Percentiles rank a stretch among this genome's conserved stretches.
Evolutionary conservation across 352 stramenopile genomes (phyloP).

Genomic region (Globisporangium solare): DNA sequence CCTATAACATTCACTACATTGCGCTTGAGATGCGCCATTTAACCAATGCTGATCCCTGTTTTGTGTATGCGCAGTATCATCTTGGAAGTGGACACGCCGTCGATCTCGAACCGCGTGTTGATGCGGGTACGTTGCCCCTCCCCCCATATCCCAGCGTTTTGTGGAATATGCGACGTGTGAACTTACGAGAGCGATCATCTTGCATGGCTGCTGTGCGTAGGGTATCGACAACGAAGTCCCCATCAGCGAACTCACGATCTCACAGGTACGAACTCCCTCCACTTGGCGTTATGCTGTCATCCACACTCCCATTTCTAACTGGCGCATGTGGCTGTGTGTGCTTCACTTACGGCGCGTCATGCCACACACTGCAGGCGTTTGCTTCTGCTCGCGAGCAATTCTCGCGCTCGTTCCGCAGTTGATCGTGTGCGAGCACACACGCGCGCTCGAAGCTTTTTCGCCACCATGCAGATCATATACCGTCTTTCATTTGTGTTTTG

Average conservation of each 20-base stretch:
- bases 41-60: not conserved
- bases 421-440: not conserved
- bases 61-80: slow-evolving; percentile 56
- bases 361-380: slow-evolving; percentile 45
- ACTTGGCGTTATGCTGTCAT: not conserved
- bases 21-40: not conserved
- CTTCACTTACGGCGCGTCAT: not conserved
- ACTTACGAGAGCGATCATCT: not conserved
- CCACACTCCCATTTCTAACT: not conserved
- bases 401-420: slow-evolving; percentile 86
- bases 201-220: slow-evolving; percentile 23
- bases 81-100: slow-evolving; percentile 83
- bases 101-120: slow-evolving; percentile 88
- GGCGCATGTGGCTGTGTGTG: too few species aligned
- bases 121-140: slow-evolving; percentile 68
- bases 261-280: slow-evolving; percentile 37
- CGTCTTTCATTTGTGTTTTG: slow-evolving; percentile 3
- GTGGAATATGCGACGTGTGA: not conserved
- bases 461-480: not conserved
- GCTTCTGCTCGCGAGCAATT: slow-evolving; percentile 84
- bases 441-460: too few species aligned
- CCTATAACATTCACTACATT: not conserved
- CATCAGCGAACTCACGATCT: slow-evolving; percentile 84
- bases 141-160: too few species aligned
- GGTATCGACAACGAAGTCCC: slow-evolving; percentile 86